A percentile compares a stretch with the other conserved stretches of the same genome.
These are phyloP conservation scores for Asterochloris erici DNA, from an alignment of 139 green algal species.

Conservation along the genomic window DNA sequence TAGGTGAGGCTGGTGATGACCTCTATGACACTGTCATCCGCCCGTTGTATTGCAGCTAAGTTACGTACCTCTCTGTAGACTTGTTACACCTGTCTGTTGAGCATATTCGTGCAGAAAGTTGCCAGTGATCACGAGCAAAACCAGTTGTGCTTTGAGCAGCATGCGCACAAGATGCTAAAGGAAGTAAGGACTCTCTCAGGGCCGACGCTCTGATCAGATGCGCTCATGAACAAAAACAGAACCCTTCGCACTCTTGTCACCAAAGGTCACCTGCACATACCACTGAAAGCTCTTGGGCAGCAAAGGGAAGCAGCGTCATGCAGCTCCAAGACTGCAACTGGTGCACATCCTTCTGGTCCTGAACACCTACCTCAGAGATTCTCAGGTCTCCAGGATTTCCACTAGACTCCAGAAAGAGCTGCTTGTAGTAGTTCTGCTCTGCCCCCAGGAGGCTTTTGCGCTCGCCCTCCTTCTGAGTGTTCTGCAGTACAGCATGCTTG, in stretches of 20 bases:
- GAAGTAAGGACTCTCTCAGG: background rate
- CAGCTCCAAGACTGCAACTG: background rate
- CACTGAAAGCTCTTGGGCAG: too few relatives aligned
- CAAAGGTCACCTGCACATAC: background rate
- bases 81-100: too few relatives aligned
- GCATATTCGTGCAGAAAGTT: too few relatives aligned
- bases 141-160: too few relatives aligned
- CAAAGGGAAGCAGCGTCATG: background rate
- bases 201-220: conserved; percentile 1
- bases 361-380: conserved; percentile 15
- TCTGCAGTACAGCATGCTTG: background rate
- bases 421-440: conserved; percentile 27
- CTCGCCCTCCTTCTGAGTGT: conserved; percentile 20
- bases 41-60: too few relatives aligned
- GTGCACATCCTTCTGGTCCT: background rate
- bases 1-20: too few relatives aligned
- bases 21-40: too few relatives aligned
- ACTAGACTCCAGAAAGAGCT: conserved; percentile 23
- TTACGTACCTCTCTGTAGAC: too few relatives aligned
- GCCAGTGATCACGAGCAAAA: too few relatives aligned
- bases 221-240: conserved; percentile 26
- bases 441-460: conserved; percentile 17
- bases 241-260: conserved; percentile 16
- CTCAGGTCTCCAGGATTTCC: conserved; percentile 24
- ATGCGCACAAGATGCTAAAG: too few relatives aligned